Evolutionary conservation across 1,139 yeast genomes (phyloP).

Genomic region (Diutina ranongensis): DNA sequence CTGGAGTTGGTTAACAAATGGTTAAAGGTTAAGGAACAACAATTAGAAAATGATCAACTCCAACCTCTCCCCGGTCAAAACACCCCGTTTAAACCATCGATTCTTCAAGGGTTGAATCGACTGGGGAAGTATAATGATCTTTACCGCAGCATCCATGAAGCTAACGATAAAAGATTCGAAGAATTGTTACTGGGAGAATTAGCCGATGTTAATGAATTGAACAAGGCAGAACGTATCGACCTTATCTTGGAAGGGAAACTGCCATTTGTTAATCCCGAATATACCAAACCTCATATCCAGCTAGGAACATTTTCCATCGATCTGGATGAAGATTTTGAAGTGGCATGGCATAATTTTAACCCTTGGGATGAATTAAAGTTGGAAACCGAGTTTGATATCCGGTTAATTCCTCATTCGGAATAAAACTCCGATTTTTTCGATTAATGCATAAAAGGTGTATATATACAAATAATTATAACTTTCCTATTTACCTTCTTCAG

Average conservation of each 20-base stretch:
- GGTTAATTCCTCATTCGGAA: constrained; percentile 27
- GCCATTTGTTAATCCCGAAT: constrained; percentile 9
- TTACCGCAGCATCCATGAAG: constrained; percentile 8
- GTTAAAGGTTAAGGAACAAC: constrained; percentile 8
- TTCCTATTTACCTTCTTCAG: neutral
- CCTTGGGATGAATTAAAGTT: constrained; percentile 41
- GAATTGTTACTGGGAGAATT: constrained; percentile 6
- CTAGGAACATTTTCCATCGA: constrained; percentile 27
- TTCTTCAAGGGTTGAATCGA: neutral
- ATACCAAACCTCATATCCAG: constrained; percentile 26
- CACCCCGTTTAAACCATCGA: neutral
- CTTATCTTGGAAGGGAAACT: constrained; percentile 23
- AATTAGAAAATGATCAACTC: constrained; percentile 7
- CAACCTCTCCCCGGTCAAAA: neutral
- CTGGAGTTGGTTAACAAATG: constrained; percentile 1
- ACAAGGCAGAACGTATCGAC: constrained; percentile 28
- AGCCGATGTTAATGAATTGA: constrained; percentile 20
- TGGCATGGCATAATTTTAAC: constrained; percentile 36
- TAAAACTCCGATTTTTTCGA: too few relatives aligned
- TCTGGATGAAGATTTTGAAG: constrained; percentile 31
- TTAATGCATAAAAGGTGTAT: neutral
- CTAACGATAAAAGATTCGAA: constrained; percentile 8
- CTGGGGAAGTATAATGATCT: constrained; percentile 9
- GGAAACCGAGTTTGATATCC: constrained; percentile 32
- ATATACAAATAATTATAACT: neutral